Conservation (phyloP, 2,329 filamentous ascomycete genomes). For the Allantophomopsis cytisporea region DNA sequence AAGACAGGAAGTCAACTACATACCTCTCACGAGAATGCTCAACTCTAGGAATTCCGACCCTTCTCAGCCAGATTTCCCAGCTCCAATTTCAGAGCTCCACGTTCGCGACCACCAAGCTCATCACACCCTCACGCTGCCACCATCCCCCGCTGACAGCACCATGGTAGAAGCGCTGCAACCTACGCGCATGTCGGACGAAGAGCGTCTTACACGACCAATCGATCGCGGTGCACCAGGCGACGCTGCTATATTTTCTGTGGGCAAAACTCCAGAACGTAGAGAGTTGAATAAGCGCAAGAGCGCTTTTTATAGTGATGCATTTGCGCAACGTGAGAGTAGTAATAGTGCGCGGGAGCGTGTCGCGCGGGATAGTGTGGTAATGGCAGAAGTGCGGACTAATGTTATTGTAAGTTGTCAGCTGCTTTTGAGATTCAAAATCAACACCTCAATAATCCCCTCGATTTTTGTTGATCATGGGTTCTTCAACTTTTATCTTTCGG, state of each 20-base stretch:
- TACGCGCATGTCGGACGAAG: slow-evolving; percentile 5
- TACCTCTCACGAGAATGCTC: too few relatives aligned
- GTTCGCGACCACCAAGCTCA: too few relatives aligned
- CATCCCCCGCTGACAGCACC: slow-evolving; percentile 2
- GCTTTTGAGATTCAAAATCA: too few relatives aligned
- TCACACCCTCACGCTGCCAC: background rate
- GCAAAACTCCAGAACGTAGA: slow-evolving; percentile 14
- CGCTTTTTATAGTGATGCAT: slow-evolving; percentile 19
- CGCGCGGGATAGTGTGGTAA: slow-evolving; percentile 29
- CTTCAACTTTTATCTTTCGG: slow-evolving; percentile 3
- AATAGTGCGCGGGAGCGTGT: slow-evolving; percentile 14
- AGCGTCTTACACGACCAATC: slow-evolving; percentile 12
- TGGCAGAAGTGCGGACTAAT: slow-evolving; percentile 52
- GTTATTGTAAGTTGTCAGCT: slow-evolving; percentile 34
- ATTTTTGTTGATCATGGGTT: slow-evolving; percentile 2
- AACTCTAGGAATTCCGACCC: too few relatives aligned
- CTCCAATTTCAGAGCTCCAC: too few relatives aligned
- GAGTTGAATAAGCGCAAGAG: slow-evolving; percentile 14
- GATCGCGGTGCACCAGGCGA: slow-evolving; percentile 16
- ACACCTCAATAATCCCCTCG: too few relatives aligned
- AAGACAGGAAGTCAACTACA: too few relatives aligned
- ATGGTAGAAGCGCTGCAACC: slow-evolving; percentile 1
- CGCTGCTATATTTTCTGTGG: slow-evolving; percentile 9
- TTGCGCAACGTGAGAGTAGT: slow-evolving; percentile 17
- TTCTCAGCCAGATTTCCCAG: too few relatives aligned